Conservation (phyloP, 75 land plant species). For the Picea glauca region DNA sequence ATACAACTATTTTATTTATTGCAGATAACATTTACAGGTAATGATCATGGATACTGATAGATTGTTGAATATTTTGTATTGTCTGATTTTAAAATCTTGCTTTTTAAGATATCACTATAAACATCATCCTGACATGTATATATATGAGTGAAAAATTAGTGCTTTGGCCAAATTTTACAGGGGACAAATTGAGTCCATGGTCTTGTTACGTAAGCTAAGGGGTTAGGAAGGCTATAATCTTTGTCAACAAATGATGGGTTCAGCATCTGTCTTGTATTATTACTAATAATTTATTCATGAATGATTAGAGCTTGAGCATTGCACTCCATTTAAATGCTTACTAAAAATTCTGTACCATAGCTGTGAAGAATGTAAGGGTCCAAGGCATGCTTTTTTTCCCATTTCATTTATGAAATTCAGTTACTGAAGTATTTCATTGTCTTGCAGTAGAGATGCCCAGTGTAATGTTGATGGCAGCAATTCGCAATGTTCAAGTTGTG, state of each 20-base stretch:
- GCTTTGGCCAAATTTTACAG: neutral
- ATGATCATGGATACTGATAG: too few relatives aligned
- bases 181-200: neutral
- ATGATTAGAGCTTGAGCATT: neutral
- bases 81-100: too few relatives aligned
- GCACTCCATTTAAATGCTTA: neutral
- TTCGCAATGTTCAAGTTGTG: slow-evolving; percentile 82
- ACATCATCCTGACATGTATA: too few relatives aligned
- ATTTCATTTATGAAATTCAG: neutral
- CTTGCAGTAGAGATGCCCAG: slow-evolving; percentile 82
- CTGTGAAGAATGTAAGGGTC: neutral
- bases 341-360: neutral
- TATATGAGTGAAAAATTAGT: too few relatives aligned
- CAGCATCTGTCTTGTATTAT: neutral
- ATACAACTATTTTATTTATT: too few relatives aligned
- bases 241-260: neutral
- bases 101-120: too few relatives aligned
- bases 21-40: too few relatives aligned
- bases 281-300: neutral
- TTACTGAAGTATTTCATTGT: neutral
- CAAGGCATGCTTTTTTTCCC: neutral
- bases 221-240: neutral
- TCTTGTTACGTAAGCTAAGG: neutral
- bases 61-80: too few relatives aligned
- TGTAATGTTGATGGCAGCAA: slow-evolving; percentile 85